Evolutionary conservation across 768 basidiomycete genomes (phyloP), one percentile per base, ranked within the genome.

Genomic region (Psilocybe azurescens): DNA sequence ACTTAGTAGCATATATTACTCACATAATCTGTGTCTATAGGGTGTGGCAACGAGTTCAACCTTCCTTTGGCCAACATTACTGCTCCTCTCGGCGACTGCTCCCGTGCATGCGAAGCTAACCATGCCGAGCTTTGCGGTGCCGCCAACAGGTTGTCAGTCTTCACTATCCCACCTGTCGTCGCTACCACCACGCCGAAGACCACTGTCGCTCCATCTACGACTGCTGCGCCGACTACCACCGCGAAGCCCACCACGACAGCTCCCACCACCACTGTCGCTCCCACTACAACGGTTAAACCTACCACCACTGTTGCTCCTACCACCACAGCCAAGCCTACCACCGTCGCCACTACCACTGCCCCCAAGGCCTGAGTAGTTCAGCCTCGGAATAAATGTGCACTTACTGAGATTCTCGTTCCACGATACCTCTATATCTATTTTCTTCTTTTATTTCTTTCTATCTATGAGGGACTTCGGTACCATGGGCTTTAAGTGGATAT

Each of bases 71-170:
- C 46, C 11, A 59, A 65, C 50, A 61, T 59, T 7, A 64, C 60
- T n/a, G 62, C 67, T 29, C 53, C 64, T 7, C 29, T 52, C 20
- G 51, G 29, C 11, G 64, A 65, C 44, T 68, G 67, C 55, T 65
- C 62, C 13, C 56, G 30, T 2, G 59, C 64, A 8, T 68, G 67
- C 58, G 44, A 48, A 10, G 67, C 61, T 8, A 62, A 68, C 55
- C 64, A 49, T 13, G 61, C 62, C 3, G 64, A 68, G 50, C 64
- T 68, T 3, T 68, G 67, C 38, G 67, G 67, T 39, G 67, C 64
- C 8, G 49, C 61, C 8, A 59, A 38, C 44, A 56, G 67, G 3
- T 39, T 68, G 4, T 65, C 67, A 2, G 56, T 68, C 6, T 68
- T 65, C 51, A 59, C 39, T 44, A 13, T 44, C 41, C 49, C 49